Base-by-base conservation (phyloP, 75 land plant species). In the Sequoiadendron giganteum region DNA sequence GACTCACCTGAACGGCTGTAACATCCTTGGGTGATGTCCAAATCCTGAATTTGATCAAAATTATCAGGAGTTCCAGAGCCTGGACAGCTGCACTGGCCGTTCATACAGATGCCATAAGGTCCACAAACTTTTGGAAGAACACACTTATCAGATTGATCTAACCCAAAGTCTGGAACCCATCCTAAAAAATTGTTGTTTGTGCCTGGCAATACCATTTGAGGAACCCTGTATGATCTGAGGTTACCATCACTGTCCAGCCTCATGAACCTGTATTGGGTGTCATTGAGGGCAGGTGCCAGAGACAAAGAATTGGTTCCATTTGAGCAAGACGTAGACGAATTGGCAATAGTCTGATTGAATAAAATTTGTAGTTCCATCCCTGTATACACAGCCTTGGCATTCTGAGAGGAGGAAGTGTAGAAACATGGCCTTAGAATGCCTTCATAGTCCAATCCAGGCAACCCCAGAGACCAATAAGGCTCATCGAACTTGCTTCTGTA, bases 1-100 rank as follows among this genome's bases (percentile, higher is more conserved):
- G 34, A 25, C n/a, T 75, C 38, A 75, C 77, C 77, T 39, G 48
- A 28, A 0, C 28, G 28, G 83, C 83, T 81, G n/a, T 43, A 81
- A 25, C 83, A 87, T 34, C 88, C 88, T 42, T 77, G 55, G 30
- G 54, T 87, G 34, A 80, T 15, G 32, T 87, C 84, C 49, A 87
- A 75, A 78, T 7, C 13, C 21, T 87, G 30, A 28, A 77, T 49
- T 21, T 87, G 83, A 1, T 43, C 34, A 34, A 87, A 85, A 9
- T 88, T 39, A 87, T 87, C 88, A 10, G 15, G 30, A 3, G 88
- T 70, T 38, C 88, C 88, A n/a, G 84, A 87, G 8, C 87, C 87
- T 0, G 89, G 89, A 83, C 90, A 89, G 72, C 78, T 87, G 68
- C 90, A 89, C 52, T 87, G 90, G 21, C 90, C 90, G 13, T 87